Evolutionary conservation across 2,329 filamentous ascomycete species (phyloP), one percentile per base, ranked within the genome.

Genomic region (Biscogniauxia mediterranea): DNA sequence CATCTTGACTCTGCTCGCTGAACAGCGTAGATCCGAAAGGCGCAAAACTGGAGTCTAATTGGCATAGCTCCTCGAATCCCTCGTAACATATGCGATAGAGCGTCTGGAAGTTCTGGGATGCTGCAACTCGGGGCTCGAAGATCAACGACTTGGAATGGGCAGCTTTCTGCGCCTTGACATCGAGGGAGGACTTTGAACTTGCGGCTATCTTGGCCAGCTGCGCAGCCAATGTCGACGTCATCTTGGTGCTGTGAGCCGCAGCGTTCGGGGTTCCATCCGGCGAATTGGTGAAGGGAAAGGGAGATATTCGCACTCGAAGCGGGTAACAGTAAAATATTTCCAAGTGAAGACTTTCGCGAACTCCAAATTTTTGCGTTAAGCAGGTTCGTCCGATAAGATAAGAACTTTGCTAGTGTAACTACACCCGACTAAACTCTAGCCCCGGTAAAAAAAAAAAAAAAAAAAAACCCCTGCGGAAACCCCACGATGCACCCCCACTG

Each of bases 81-180:
- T 96, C 91, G 68, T 88, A 82, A 74, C 94, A 98, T 74, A 96
- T 86, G 60, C 90, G 86, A 75, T 91, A 98, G 61, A 99, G 84
- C 4, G 89, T 91, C 73, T 97, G 91, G 76, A 94, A 97, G 71
- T 89, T 95, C 79, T 99, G 95, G 17, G 88, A 88, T 5, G 90
- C 89, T 56, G 95, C 95, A 69, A 94, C 83, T 73, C 88, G 87
- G 62, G 91, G 85, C 70, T 97, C 93, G 80, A 96, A 99, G 62
- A 99, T 91, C 64, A 99, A 81, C 57, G 95, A 99, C 77, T 97
- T 94, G 66, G 92, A 92, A 79, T 99, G 95, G 65, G 92, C 88
- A 63, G 90, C 87, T 77, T 93, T 94, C 79, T 97, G 93, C 71
- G 93, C 92, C 79, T 96, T 97, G 70, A 97, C 84, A 75, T 98